A percentile compares a stretch with the other conserved stretches of the same genome.
phyloP scores from a whole-genome alignment of 768 basidiomycete genomes.

The Mycena maculata region DNA sequence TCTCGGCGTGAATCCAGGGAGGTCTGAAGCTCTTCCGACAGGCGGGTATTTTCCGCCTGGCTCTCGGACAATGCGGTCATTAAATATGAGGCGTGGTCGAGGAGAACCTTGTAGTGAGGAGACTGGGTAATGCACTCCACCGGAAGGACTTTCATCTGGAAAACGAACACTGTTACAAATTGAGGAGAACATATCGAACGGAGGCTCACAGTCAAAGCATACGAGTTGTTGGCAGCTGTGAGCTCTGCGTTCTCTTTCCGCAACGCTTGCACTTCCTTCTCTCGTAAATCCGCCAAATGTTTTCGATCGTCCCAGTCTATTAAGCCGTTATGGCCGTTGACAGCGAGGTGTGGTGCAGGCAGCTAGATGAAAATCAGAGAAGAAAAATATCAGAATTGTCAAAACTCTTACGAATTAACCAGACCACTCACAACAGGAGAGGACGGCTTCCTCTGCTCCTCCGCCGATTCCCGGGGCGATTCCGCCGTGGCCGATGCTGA shows the following conservation, averaged over 20 bases:
- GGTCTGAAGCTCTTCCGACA: slow-evolving; percentile 58
- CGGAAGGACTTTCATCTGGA: slow-evolving; percentile 57
- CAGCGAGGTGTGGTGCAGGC: slow-evolving; percentile 44
- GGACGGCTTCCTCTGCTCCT: slow-evolving; percentile 65
- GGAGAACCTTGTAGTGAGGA: slow-evolving; percentile 65
- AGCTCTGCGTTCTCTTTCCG: slow-evolving; percentile 54
- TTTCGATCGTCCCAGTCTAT: slow-evolving; percentile 51
- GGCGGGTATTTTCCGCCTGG: slow-evolving; percentile 50
- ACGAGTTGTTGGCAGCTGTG: slow-evolving; percentile 3
- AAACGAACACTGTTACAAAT: slow-evolving; percentile 7
- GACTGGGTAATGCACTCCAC: slow-evolving; percentile 60
- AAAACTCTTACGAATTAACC: slow-evolving; percentile 74
- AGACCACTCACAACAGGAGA: slow-evolving; percentile 81
- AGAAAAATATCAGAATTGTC: slow-evolving; percentile 53
- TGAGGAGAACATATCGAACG: neutral
- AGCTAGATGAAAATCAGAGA: slow-evolving; percentile 63
- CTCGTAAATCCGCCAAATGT: slow-evolving; percentile 56
- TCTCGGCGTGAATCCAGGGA: slow-evolving; percentile 55
- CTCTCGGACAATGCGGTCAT: slow-evolving; percentile 56
- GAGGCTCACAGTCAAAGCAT: slow-evolving; percentile 23
- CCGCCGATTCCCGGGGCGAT: slow-evolving; percentile 51
- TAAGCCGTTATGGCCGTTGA: slow-evolving; percentile 53
- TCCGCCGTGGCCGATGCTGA: slow-evolving; percentile 42
- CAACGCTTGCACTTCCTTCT: slow-evolving; percentile 61
- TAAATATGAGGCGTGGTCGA: slow-evolving; percentile 63